phyloP scores from a whole-genome alignment of 257 asterid species.

The Solanum bukasovii region DNA sequence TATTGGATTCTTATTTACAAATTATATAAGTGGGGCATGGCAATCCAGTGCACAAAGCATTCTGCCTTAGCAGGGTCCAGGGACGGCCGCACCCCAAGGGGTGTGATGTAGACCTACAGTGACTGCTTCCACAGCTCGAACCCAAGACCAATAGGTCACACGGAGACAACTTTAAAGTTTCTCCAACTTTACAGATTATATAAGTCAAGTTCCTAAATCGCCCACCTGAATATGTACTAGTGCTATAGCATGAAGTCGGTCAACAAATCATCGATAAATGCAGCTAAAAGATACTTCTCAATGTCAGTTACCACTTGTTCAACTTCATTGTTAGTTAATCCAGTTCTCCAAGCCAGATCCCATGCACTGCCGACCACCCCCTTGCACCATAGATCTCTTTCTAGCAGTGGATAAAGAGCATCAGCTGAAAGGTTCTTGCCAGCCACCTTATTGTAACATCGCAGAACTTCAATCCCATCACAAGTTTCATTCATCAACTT shows the following conservation, averaged over 20 bases:
- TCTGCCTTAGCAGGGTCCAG: not conserved
- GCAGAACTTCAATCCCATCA: conserved; percentile 28
- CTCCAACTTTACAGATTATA: not conserved
- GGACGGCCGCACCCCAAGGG: not conserved
- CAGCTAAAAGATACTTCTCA: conserved; percentile 29
- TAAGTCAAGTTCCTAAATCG: not conserved
- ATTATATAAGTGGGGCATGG: not conserved
- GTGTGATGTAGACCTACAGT: not conserved
- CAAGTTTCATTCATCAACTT: conserved; percentile 24
- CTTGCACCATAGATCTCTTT: conserved; percentile 28
- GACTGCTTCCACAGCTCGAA: not conserved
- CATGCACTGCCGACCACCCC: conserved; percentile 20
- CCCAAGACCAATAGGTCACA: not conserved
- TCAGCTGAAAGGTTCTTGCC: conserved; percentile 6
- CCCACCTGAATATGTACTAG: not conserved
- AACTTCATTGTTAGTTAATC: conserved; percentile 15
- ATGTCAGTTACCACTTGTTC: conserved; percentile 26
- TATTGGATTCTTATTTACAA: not conserved
- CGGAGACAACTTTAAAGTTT: not conserved
- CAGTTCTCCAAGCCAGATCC: conserved; percentile 35
- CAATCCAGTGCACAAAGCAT: not conserved
- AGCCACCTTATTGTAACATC: conserved; percentile 1
- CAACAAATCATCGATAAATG: conserved; percentile 24
- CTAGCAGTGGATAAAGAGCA: conserved; percentile 18
- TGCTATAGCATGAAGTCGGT: conserved; percentile 3